Evolutionary conservation across 345 rosid species (phyloP).

Genomic region (Lagerstroemia speciosa): DNA sequence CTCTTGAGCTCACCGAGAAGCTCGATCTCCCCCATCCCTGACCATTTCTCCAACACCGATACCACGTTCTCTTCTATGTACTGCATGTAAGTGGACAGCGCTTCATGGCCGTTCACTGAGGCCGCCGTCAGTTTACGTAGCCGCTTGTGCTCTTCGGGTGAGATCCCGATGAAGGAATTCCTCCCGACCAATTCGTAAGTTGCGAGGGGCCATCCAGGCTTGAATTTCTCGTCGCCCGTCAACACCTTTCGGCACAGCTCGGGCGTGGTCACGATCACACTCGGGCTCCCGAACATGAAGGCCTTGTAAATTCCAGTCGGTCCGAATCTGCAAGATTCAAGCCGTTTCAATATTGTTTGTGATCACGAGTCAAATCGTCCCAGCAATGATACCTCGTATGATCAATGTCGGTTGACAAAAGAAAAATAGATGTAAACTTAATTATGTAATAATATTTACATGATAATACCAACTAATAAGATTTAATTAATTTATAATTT

Average conservation of each 20-base stretch:
- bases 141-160: conserved; percentile 76
- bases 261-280: conserved; percentile 63
- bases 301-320: conserved; percentile 55
- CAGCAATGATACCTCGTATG: too few relatives aligned
- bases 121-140: conserved; percentile 69
- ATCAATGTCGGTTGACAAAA: too few relatives aligned
- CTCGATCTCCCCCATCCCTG: conserved; percentile 55
- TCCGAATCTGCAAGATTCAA: conserved; percentile 43
- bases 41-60: conserved; percentile 51
- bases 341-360: too few relatives aligned
- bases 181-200: conserved; percentile 56
- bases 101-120: conserved; percentile 74
- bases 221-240: conserved; percentile 56
- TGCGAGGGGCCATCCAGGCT: conserved; percentile 77
- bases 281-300: conserved; percentile 76
- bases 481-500: too few relatives aligned
- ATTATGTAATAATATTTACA: too few relatives aligned
- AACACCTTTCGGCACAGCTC: conserved; percentile 56
- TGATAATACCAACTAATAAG: too few relatives aligned
- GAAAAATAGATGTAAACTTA: too few relatives aligned
- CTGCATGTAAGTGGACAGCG: conserved; percentile 47
- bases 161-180: conserved; percentile 65
- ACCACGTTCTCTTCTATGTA: conserved; percentile 59
- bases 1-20: conserved; percentile 56
- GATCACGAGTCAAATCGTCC: too few relatives aligned